Evolutionary conservation across 2,329 filamentous ascomycete species (phyloP).

Genomic region (Podosphaera aphanis): DNA sequence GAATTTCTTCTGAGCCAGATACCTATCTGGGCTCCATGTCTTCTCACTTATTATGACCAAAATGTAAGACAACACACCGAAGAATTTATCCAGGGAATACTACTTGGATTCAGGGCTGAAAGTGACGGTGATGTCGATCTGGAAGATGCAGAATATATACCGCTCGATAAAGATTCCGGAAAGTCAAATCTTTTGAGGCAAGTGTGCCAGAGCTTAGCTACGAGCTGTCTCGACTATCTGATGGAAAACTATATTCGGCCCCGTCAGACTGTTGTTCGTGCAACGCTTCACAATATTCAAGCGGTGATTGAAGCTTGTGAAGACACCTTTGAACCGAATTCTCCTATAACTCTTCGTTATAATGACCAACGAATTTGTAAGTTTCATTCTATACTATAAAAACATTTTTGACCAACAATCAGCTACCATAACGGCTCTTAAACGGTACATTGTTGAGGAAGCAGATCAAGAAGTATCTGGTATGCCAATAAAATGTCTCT

Average conservation of each 20-base stretch:
- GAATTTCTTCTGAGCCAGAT: constrained; percentile 19
- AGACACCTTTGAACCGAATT: constrained; percentile 6
- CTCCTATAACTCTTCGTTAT: background rate
- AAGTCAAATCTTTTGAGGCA: constrained; percentile 3
- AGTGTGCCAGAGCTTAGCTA: constrained; percentile 9
- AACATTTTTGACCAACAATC: constrained; percentile 4
- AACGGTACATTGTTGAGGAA: constrained; percentile 16
- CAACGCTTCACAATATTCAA: constrained; percentile 11
- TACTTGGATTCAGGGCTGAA: constrained; percentile 1
- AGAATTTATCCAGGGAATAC: constrained; percentile 7
- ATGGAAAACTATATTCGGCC: constrained; percentile 12
- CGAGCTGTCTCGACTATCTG: constrained; percentile 14
- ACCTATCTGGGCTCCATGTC: constrained; percentile 25
- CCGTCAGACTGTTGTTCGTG: constrained; percentile 11
- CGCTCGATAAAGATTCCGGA: constrained; percentile 2
- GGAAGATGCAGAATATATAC: background rate
- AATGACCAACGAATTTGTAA: background rate
- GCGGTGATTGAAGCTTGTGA: constrained; percentile 9
- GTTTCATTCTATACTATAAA: background rate
- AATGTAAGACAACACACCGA: constrained; percentile 21
- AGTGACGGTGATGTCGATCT: constrained; percentile 3
- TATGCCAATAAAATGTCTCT: constrained; percentile 8
- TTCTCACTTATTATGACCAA: constrained; percentile 26
- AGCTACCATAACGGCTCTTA: constrained; percentile 13
- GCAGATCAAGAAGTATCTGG: constrained; percentile 18